Percentiles rank a stretch among this genome's conserved stretches.
phyloP scores from a whole-genome alignment of 257 asterid species.

The Gardenia jasminoides region DNA sequence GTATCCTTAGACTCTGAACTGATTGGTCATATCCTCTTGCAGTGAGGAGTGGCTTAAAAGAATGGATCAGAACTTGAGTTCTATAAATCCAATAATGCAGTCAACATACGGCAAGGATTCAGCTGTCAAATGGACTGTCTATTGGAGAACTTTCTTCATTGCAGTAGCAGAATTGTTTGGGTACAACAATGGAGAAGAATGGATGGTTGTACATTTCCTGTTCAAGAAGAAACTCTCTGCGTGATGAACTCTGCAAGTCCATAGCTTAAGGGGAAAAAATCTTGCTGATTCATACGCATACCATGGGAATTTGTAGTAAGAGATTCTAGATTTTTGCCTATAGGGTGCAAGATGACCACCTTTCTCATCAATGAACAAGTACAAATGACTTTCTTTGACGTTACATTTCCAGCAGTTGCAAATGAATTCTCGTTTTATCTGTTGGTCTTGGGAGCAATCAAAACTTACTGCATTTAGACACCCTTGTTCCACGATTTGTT shows the following conservation, averaged over 20 bases:
- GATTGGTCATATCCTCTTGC: conserved; percentile 26
- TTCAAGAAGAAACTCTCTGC: conserved; percentile 56
- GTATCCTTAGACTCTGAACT: neutral
- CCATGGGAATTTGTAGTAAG: neutral
- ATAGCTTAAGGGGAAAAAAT: neutral
- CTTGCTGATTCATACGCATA: neutral
- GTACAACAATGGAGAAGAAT: conserved; percentile 85
- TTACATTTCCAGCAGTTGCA: too few relatives aligned
- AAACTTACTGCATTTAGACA: neutral
- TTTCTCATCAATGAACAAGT: neutral
- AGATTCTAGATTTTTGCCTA: neutral
- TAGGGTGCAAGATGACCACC: neutral
- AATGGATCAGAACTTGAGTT: conserved; percentile 59
- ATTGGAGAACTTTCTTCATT: conserved; percentile 92
- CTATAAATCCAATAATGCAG: conserved; percentile 73
- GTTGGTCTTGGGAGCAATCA: neutral
- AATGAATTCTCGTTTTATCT: neutral
- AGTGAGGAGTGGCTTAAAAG: conserved; percentile 94
- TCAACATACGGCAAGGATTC: conserved; percentile 88
- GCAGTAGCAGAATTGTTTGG: conserved; percentile 78
- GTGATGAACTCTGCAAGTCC: neutral
- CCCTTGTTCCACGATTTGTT: neutral
- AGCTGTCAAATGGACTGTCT: conserved; percentile 82
- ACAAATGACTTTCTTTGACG: too few relatives aligned
- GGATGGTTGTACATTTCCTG: conserved; percentile 86